phyloP scores from a whole-genome alignment of 139 green algal species.

The Picochlorum sp. region DNA sequence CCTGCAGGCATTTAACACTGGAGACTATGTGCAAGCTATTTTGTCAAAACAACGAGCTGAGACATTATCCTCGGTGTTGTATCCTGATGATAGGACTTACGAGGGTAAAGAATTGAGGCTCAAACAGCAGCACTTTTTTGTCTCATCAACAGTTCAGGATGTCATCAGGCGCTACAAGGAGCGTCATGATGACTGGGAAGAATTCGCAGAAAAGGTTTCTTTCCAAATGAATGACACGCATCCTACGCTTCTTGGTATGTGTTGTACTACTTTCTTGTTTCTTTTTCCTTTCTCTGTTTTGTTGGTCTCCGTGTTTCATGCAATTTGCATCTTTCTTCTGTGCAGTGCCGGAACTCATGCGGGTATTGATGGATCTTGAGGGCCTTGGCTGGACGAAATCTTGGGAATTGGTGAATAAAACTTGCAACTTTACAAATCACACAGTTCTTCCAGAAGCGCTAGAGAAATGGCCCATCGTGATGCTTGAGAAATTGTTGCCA shows the following conservation, averaged over 20 bases:
- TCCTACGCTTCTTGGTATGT: conserved; percentile 58
- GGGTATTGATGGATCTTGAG: conserved; percentile 93
- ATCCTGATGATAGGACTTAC: conserved; percentile 94
- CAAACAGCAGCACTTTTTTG: conserved; percentile 99
- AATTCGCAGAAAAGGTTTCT: conserved; percentile 78
- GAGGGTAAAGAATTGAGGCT: conserved; percentile 96
- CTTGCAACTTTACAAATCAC: conserved; percentile 98
- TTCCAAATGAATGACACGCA: conserved; percentile 99
- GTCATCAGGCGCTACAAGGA: conserved; percentile 74
- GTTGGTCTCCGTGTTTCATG: background rate
- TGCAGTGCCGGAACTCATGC: conserved; percentile 91
- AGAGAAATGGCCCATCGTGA: conserved; percentile 85
- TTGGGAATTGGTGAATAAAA: conserved; percentile 75
- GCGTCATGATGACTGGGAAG: conserved; percentile 45
- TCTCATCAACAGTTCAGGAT: conserved; percentile 90
- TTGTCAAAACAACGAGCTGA: conserved; percentile 91
- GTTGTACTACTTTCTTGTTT: background rate
- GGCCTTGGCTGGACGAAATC: conserved; percentile 82
- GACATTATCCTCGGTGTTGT: conserved; percentile 91
- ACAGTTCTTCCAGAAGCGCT: conserved; percentile 96
- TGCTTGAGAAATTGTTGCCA: conserved; percentile 93
- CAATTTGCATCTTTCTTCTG: too few relatives aligned
- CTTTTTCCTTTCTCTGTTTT: background rate
- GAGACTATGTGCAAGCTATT: conserved; percentile 82
- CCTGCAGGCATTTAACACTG: conserved; percentile 97